phyloP scores from a whole-genome alignment of 495 filamentous ascomycete species.

The Talaromyces borbonicus region DNA sequence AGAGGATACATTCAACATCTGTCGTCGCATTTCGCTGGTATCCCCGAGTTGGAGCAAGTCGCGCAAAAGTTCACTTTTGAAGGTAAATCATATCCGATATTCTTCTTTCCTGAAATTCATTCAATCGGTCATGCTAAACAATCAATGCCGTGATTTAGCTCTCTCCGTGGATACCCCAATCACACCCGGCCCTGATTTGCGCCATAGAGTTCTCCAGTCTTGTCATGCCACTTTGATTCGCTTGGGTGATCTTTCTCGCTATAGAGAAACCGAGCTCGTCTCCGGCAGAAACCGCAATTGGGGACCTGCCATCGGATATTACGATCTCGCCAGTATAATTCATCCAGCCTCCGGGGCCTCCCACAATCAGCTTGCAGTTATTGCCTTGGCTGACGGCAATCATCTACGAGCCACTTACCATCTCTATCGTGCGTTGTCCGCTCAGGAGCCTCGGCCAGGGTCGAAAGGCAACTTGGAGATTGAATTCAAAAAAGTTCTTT shows the following conservation, averaged over 20 bases:
- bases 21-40: conserved; percentile 58
- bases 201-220: conserved; percentile 51
- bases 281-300: conserved; percentile 58
- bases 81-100: conserved; percentile 26
- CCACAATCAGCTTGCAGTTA: conserved; percentile 83
- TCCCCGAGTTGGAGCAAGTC: conserved; percentile 62
- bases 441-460: conserved; percentile 59
- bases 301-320: conserved; percentile 75
- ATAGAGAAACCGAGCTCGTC: conserved; percentile 62
- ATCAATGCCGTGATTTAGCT: conserved; percentile 24
- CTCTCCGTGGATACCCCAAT: conserved; percentile 27
- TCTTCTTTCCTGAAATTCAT: conserved; percentile 6
- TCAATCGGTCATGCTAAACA: conserved; percentile 10
- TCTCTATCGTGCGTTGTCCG: conserved; percentile 71
- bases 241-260: conserved; percentile 85
- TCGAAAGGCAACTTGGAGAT: conserved; percentile 67
- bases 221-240: conserved; percentile 79
- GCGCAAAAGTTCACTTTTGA: conserved; percentile 57
- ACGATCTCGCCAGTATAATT: conserved; percentile 68
- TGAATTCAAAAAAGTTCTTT: conserved; percentile 65
- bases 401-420: conserved; percentile 81
- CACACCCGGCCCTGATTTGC: conserved; percentile 36
- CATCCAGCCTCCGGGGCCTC: conserved; percentile 69
- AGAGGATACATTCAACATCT: conserved; percentile 71
- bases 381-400: conserved; percentile 62